Percentiles rank a stretch among this genome's conserved stretches.
Conservation (phyloP, 306 rosid genomes). For the Coriaria nepalensis region DNA sequence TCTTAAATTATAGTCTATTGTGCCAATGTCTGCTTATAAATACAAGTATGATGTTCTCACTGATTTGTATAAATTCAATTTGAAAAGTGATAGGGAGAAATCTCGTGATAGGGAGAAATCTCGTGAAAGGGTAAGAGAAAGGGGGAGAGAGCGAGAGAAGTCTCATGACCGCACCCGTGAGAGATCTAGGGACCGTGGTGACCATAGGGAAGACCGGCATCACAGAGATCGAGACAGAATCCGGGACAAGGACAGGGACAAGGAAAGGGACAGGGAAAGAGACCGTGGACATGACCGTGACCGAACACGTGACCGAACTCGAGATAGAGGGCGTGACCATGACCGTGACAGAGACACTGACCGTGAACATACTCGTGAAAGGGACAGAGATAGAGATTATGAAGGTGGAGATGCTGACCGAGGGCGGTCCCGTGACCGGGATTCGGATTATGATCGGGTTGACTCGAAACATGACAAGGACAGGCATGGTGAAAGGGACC, state of each 20-base stretch:
- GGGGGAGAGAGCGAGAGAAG: slow-evolving; percentile 52
- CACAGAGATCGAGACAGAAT: slow-evolving; percentile 82
- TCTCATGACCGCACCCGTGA: slow-evolving; percentile 67
- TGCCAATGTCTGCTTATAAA: no score
- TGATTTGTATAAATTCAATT: slow-evolving; percentile 20
- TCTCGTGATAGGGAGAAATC: slow-evolving; percentile 89
- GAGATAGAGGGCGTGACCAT: slow-evolving; percentile 54
- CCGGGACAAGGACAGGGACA: slow-evolving; percentile 33
- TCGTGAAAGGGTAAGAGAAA: slow-evolving; percentile 67
- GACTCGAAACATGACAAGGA: slow-evolving; percentile 70
- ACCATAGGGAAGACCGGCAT: slow-evolving; percentile 75
- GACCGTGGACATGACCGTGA: slow-evolving; percentile 70
- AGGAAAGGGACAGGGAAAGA: slow-evolving; percentile 60
- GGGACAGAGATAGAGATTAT: slow-evolving; percentile 60
- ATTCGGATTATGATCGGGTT: slow-evolving; percentile 45
- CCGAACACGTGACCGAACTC: slow-evolving; percentile 40
- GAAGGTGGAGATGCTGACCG: slow-evolving; percentile 53
- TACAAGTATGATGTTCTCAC: slow-evolving; percentile 1
- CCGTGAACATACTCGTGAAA: slow-evolving; percentile 44
- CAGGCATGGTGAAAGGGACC: slow-evolving; percentile 41
- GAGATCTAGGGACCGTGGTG: slow-evolving; percentile 59
- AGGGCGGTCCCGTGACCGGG: slow-evolving; percentile 62
- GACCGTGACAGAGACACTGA: slow-evolving; percentile 47
- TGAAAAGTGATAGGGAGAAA: slow-evolving; percentile 68
- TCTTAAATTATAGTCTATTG: no score